Base-by-base conservation (phyloP, 345 rosid genomes). In the Cardiospermum halicacabum region DNA sequence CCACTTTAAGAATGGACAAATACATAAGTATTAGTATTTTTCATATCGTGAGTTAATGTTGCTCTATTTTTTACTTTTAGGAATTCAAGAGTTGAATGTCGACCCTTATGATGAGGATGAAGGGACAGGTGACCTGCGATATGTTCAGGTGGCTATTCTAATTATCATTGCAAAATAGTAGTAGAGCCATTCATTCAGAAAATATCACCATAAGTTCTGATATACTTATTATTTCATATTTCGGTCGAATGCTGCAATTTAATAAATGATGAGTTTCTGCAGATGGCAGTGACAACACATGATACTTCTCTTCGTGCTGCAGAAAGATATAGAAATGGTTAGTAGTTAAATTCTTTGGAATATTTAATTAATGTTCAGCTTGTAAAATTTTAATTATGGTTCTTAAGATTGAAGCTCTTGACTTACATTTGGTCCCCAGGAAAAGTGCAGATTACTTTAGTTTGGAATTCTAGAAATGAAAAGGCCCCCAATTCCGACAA, bases 401-500 rank as follows among this genome's bases (percentile, higher is more conserved):
- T 16, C 9, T 28, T 27, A n/a, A 63, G 63, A 64, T 64, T 57
- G 54, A 47, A 43, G 50, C 66, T 16, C 28, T 62, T 58, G 62
- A 42, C 65, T 40, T 49, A 1, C 13, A 34, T 64, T 42, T 61
- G 62, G 65, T 58, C 76, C 74, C 54, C 75, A 93, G 97, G 96
- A n/a, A 82, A 69, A 77, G 96, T 92, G 30, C 98, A 89, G 75
- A 86, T 92, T 70, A 62, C 96, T 60, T 69, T 92, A 58, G 96
- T 92, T 63, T 92, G 96, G 98, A 92, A 92, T 80, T 83, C 95
- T 9, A 85, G 96, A 82, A 89, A 85, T 71, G 98, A 92, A 81
- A 84, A 75, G 34, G 76, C 98, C 60, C 58, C 74, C n/a, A 84
- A 60, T 56, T 80, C 82, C 30, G 85, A 82, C 53, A 90, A 85